Percentiles rank a stretch among this genome's conserved stretches.
Evolutionary conservation across 345 rosid genomes (phyloP).

Genomic region (Rubroshorea leprosula): DNA sequence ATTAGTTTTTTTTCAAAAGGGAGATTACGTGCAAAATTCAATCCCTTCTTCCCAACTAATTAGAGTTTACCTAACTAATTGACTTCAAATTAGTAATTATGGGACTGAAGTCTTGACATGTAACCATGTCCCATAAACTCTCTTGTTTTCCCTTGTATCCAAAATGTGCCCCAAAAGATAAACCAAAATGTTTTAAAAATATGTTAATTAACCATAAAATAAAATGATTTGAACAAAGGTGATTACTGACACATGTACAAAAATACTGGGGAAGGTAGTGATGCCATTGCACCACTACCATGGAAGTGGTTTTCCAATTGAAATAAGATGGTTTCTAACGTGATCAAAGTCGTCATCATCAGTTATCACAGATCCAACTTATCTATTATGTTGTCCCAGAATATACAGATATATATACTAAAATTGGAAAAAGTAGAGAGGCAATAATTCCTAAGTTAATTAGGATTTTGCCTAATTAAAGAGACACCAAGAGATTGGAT

Average conservation of each 20-base stretch:
- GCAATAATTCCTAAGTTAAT: too few relatives aligned
- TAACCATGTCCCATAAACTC: neutral
- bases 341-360: conserved; percentile 37
- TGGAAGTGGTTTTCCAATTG: conserved; percentile 9
- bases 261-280: conserved; percentile 6
- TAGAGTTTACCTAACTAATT: neutral
- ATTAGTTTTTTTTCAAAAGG: too few relatives aligned
- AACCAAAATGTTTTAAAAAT: too few relatives aligned
- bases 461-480: neutral
- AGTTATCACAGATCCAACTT: conserved; percentile 4
- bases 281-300: conserved; percentile 15
- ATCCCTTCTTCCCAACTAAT: too few relatives aligned
- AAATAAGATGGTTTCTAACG: conserved; percentile 39
- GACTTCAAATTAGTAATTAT: neutral
- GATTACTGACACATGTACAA: neutral
- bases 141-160: neutral
- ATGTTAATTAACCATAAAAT: too few relatives aligned
- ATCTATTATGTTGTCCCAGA: conserved; percentile 23
- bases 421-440: neutral
- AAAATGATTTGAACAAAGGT: too few relatives aligned
- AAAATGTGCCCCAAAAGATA: neutral
- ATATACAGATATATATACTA: neutral
- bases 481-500: neutral
- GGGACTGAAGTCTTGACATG: neutral
- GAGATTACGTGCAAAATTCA: too few relatives aligned